A percentile compares a stretch with the other conserved stretches of the same genome.
Evolutionary conservation across 495 filamentous ascomycete genomes (phyloP).

Genomic region (Hypoxylon fragiforme): DNA sequence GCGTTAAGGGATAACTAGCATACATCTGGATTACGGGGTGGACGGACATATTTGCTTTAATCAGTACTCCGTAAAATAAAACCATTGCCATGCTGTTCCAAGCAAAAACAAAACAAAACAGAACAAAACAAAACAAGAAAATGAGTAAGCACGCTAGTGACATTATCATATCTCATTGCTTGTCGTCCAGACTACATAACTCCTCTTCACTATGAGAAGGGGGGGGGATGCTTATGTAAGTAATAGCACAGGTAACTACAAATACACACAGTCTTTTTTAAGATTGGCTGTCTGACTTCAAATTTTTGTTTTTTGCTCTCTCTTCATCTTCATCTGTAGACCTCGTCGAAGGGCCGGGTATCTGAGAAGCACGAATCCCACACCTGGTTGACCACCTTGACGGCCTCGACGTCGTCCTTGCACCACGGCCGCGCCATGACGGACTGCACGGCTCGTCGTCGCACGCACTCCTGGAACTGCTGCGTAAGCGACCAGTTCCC

Average conservation of each 20-base stretch:
- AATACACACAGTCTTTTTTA: constrained; percentile 23
- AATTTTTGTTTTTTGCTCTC: background rate
- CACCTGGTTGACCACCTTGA: constrained; percentile 88
- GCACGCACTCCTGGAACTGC: constrained; percentile 91
- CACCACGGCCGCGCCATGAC: constrained; percentile 74
- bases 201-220: no score
- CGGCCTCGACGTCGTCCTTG: constrained; percentile 84
- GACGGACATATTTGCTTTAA: constrained; percentile 21
- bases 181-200: no score
- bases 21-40: constrained; percentile 19
- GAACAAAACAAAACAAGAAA: no score
- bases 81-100: constrained; percentile 10
- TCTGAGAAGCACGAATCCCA: constrained; percentile 97
- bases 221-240: no score
- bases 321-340: constrained; percentile 70
- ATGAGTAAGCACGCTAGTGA: no score
- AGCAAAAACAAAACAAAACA: no score
- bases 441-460: constrained; percentile 74
- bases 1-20: constrained; percentile 22
- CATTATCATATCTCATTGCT: no score
- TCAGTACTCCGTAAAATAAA: constrained; percentile 9
- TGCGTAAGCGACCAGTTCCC: constrained; percentile 86
- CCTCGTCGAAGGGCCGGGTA: constrained; percentile 93
- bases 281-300: background rate
- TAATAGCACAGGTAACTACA: constrained; percentile 19